Evolutionary conservation across 345 rosid genomes (phyloP), one percentile per base, ranked within the genome.

Genomic region (Gossypium rotundifolium): DNA sequence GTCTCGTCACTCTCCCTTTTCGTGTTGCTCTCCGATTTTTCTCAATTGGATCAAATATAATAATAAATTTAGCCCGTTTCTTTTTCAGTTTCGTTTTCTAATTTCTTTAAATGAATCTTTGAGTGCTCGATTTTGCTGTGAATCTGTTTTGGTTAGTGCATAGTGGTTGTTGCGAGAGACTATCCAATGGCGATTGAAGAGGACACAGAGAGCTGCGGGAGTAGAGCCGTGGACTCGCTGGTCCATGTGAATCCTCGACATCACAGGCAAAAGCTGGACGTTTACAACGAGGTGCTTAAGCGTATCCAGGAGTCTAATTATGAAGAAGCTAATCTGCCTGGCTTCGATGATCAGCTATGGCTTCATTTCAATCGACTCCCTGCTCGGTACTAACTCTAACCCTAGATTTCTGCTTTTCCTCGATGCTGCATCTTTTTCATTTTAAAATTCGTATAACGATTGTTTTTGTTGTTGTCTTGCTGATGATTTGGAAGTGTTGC

Each of bases 281-380:
- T 90, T 52, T 95, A 90, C 68, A 80, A 78, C 77, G 98, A 93
- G 51, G 94, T 95, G 60, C 89, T 91, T 45, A 84, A 83, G 55
- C 84, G 99, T 59, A 81, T 95, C 40, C 93, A 85, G 78, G 92
- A 90, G 17, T 93, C 82, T 16, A 87, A 84, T 82, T 86, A 81
- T 73, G 93, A 88, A 51, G 98, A 90, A 54, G 94, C 98, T 25
- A 70, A 75, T 80, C 79, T 80, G 62, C 88, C 94, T 70, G 96
- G 87, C 57, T 95, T 95, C 18, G 99, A 93, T 67, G 97, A 95
- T 87, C 91, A 89, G 77, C 98, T 95, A 49, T 95, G 98, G 97
- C 88, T 90, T 74, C 99, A 95, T 84, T 93, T 95, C 86, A 88
- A 95, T 82, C 97, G 99, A 63, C 88, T 95, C 42, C 99, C 99